A percentile compares a stretch with the other conserved stretches of the same genome.
Conservation (phyloP, 257 asterid species). For the Solanum gandarillasii region DNA sequence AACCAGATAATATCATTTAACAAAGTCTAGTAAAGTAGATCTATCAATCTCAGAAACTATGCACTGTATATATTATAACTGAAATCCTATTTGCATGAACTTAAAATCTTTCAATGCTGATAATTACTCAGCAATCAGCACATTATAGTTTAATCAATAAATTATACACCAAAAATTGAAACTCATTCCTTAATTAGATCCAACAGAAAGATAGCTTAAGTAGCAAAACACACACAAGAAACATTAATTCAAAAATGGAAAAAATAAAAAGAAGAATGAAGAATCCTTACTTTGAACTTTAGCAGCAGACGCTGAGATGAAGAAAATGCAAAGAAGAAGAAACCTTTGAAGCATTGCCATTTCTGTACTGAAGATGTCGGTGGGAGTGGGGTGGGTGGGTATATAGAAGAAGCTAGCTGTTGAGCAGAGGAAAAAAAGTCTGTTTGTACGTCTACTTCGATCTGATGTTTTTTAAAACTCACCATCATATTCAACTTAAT, state of each 20-base stretch:
- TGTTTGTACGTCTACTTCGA: slow-evolving; percentile 14
- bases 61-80: background rate
- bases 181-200: background rate
- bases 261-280: background rate
- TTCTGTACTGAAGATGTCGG: background rate
- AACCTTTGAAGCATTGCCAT: background rate
- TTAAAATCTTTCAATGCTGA: background rate
- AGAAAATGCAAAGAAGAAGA: slow-evolving; percentile 7
- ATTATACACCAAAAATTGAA: background rate
- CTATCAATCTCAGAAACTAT: background rate
- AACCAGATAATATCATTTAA: background rate
- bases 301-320: slow-evolving; percentile 9
- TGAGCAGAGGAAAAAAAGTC: background rate
- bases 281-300: slow-evolving; percentile 27
- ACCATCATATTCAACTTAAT: slow-evolving; percentile 6
- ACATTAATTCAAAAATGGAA: background rate
- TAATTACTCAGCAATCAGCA: background rate
- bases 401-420: background rate
- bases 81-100: background rate
- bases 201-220: background rate
- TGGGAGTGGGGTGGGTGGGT: background rate
- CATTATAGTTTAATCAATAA: background rate
- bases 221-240: background rate
- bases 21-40: background rate
- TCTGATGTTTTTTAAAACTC: slow-evolving; percentile 7